Evolutionary conservation across 805 yeast species (phyloP), one percentile per base, ranked within the genome.

Genomic region (Monosporozyma unispora): DNA sequence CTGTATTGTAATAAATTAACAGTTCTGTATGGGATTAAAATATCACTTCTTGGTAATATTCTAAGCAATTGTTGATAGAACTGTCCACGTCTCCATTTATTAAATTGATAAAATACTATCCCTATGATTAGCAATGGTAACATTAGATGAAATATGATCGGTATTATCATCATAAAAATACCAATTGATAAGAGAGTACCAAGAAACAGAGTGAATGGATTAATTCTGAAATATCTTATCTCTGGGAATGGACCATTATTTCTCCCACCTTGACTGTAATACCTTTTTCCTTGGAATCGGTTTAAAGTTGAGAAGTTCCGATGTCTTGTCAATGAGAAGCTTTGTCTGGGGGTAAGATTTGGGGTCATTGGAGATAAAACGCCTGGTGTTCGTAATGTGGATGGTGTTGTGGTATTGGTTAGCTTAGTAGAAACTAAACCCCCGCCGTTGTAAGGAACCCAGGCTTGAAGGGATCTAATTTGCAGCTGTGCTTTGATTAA

Each of bases 101-200:
- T 59, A 48, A 59, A 60, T 48, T 63, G 68, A 31, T 45, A 56
- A 9, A 53, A 40, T 7, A 45, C 51, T n/a, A 61, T 52, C 2
- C 53, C 59, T 3, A 50, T 48, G 21, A 63, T 47, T 3, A 55
- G 45, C 27, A 61, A 27, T 5, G 68, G 68, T 39, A 63, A 50
- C 31, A 63, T 51, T 9, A 57, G 39, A 9, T 53, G 41, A 7
- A 57, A 40, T 3, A 59, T 41, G 5, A 59, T 28, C 6, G 59
- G 58, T 10, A 54, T 12, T 4, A 54, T 42, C 39, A 56, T 27
- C 6, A 56, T 12, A n/a, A 52, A n/a, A 12, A 52, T 3, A 1
- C 49, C 16, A 4, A 54, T 21, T 7, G 50, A 31, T 8, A 35
- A 18, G 2, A 54, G 35, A 3, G 56, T 44, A 11, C 56, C 51